phyloP scores from a whole-genome alignment of 1,284 basidiomycete genomes.

The Rhodotorula sp. region DNA sequence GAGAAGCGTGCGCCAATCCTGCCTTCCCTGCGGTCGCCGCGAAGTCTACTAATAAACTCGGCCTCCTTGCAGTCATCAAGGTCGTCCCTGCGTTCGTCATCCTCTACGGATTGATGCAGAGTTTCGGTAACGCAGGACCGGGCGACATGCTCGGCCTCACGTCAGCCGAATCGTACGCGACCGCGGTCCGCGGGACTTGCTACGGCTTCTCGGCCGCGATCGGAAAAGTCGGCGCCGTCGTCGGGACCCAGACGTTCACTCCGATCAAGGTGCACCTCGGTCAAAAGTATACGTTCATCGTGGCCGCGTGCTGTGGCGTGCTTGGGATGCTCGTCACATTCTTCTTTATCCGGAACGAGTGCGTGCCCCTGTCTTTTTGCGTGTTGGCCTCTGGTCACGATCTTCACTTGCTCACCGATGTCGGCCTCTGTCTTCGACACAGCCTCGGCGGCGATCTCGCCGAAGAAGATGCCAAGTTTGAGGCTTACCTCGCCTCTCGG shows the following conservation, averaged over 20 bases:
- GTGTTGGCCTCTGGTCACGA: not conserved
- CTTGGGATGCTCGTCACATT: conserved; percentile 64
- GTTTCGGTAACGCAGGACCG: conserved; percentile 56
- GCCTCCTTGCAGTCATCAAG: conserved; percentile 11
- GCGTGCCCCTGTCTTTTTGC: not conserved
- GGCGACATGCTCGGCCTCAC: conserved; percentile 44
- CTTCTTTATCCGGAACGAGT: conserved; percentile 57
- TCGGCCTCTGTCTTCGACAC: not conserved
- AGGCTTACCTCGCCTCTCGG: conserved; percentile 61
- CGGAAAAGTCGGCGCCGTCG: conserved; percentile 71
- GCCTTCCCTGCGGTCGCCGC: conserved; percentile 46
- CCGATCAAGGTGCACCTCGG: conserved; percentile 42
- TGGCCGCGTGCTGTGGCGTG: conserved; percentile 66
- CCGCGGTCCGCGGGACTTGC: conserved; percentile 57
- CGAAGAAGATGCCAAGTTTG: conserved; percentile 64
- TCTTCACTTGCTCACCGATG: not conserved
- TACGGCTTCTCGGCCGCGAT: conserved; percentile 58
- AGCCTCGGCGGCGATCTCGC: conserved; percentile 60
- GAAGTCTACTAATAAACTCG: too few relatives aligned
- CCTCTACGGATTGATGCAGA: conserved; percentile 43
- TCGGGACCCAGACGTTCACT: conserved; percentile 62
- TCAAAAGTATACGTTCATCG: conserved; percentile 62
- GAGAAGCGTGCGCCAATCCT: conserved; percentile 55
- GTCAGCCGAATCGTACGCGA: conserved; percentile 61
- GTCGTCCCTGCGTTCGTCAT: conserved; percentile 63